Percentiles rank a stretch among this genome's conserved stretches.
Evolutionary conservation across 495 filamentous ascomycete genomes (phyloP).

Genomic region (Friedmanniomyces simplex): DNA sequence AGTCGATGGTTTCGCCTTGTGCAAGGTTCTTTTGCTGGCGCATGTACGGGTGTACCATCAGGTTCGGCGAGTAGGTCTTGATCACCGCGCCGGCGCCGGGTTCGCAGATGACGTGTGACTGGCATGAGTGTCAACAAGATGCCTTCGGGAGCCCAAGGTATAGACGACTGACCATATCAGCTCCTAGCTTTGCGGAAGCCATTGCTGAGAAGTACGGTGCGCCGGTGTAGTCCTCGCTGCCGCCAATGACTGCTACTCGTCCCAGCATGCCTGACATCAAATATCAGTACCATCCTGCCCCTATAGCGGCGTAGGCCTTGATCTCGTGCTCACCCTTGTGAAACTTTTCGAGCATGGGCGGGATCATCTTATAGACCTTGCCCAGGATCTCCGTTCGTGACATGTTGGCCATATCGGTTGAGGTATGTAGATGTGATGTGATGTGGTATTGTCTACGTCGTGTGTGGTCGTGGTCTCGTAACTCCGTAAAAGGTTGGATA

Average conservation of each 20-base stretch:
- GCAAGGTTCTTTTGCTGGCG: constrained; percentile 51
- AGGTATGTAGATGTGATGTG: neutral
- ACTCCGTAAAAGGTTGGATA: neutral
- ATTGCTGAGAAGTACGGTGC: constrained; percentile 97
- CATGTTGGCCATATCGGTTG: constrained; percentile 35
- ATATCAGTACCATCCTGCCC: constrained; percentile 1
- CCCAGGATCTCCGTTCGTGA: constrained; percentile 60
- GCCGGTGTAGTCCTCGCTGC: constrained; percentile 91
- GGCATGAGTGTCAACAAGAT: neutral
- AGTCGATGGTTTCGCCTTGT: constrained; percentile 35
- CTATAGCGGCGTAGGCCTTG: neutral
- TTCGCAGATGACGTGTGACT: constrained; percentile 97
- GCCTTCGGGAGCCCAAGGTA: neutral
- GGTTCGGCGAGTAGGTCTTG: constrained; percentile 93
- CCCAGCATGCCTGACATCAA: constrained; percentile 69
- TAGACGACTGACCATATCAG: constrained; percentile 24
- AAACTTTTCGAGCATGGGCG: constrained; percentile 89
- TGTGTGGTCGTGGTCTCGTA: neutral
- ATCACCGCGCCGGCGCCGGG: constrained; percentile 74
- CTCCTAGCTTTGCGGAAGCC: constrained; percentile 74
- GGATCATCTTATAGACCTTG: constrained; percentile 82
- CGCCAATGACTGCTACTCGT: constrained; percentile 86
- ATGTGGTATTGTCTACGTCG: neutral
- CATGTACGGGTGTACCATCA: constrained; percentile 97
- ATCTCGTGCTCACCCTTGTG: constrained; percentile 65